Base-by-base conservation (phyloP, 352 stramenopile genomes). In the Pythium pectinolyticum region DNA sequence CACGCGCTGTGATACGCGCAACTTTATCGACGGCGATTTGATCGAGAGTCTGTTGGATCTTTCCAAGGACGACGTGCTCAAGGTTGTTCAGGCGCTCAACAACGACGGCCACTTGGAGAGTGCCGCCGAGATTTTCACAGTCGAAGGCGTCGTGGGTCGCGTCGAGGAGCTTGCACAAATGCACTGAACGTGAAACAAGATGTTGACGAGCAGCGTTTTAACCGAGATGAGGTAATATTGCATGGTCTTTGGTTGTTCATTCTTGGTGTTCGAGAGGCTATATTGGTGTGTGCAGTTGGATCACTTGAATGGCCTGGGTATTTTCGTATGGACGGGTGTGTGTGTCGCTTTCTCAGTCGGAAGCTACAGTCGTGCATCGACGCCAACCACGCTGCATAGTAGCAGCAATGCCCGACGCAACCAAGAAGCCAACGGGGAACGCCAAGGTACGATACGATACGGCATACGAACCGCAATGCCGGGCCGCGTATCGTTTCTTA, bases 1-100 rank as follows among this genome's bases (percentile, higher is more conserved):
- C n/a, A 78, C 82, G 2, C 69, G 83, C 10, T 85, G 85, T 35
- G 89, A 96, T 61, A 82, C 83, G 27, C 86, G 86, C 43, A 97
- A 97, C 67, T 99, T 98, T 66, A 94, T 99, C 35, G 95, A 99
- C 67, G 95, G 96, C 31, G 95, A 99, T 72, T 73, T 98, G 43
- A 75, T 98, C 35, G 95, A 99, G 77, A 95, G 81, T 39, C 97
- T 98, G 45, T 75, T 99, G 35, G 96, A 99, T 72, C 76, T 99
- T 53, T 75, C 89, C 15, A 94, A 93, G 57, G 69, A 74, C 15
- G 89, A 95, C 27, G 97, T 98, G 86, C 63, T 85, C 39, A 87
- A 89, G 69, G 84, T 98, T 24, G 90, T 98, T 12, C 75, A 96
- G 22, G 75, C 90, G 34, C 86, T 99, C 62, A 99, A 99, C 69